These are phyloP conservation scores for Pseudevernia furfuracea DNA, from an alignment of 495 filamentous ascomycete species.

Conservation along the genomic window DNA sequence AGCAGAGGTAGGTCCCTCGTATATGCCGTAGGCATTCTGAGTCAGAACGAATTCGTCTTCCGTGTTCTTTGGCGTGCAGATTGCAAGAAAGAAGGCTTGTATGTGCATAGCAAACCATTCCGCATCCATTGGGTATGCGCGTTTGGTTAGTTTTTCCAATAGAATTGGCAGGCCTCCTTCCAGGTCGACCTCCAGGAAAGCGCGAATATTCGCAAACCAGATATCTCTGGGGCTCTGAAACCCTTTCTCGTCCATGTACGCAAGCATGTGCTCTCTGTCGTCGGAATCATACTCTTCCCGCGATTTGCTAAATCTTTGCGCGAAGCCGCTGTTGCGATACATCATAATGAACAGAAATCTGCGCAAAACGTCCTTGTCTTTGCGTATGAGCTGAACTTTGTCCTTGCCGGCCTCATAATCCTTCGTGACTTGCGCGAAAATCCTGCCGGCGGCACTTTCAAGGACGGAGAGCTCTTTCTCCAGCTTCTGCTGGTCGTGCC, in stretches of 20 bases:
- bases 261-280: slow-evolving; percentile 33
- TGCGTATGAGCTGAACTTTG: slow-evolving; percentile 33
- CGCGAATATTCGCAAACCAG: slow-evolving; percentile 44
- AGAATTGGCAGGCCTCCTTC: slow-evolving; percentile 33
- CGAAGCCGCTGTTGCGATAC: slow-evolving; percentile 36
- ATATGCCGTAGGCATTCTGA: slow-evolving; percentile 39
- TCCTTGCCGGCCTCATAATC: slow-evolving; percentile 23
- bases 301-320: slow-evolving; percentile 29
- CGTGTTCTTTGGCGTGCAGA: slow-evolving; percentile 36
- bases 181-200: slow-evolving; percentile 42
- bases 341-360: slow-evolving; percentile 49
- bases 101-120: slow-evolving; percentile 36
- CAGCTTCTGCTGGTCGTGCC: slow-evolving; percentile 28
- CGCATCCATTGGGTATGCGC: slow-evolving; percentile 39
- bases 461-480: slow-evolving; percentile 35
- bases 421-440: slow-evolving; percentile 30
- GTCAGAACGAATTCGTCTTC: slow-evolving; percentile 46
- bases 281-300: slow-evolving; percentile 33
- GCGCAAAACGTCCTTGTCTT: slow-evolving; percentile 37
- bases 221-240: slow-evolving; percentile 43
- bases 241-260: slow-evolving; percentile 41
- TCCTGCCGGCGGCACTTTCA: slow-evolving; percentile 28
- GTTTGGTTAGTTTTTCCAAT: slow-evolving; percentile 28
- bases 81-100: slow-evolving; percentile 36
- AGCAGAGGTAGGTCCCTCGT: slow-evolving; percentile 37